A percentile compares a stretch with the other conserved stretches of the same genome.
Evolutionary conservation across 257 asterid genomes (phyloP).

Genomic region (Marsdenia floribunda): DNA sequence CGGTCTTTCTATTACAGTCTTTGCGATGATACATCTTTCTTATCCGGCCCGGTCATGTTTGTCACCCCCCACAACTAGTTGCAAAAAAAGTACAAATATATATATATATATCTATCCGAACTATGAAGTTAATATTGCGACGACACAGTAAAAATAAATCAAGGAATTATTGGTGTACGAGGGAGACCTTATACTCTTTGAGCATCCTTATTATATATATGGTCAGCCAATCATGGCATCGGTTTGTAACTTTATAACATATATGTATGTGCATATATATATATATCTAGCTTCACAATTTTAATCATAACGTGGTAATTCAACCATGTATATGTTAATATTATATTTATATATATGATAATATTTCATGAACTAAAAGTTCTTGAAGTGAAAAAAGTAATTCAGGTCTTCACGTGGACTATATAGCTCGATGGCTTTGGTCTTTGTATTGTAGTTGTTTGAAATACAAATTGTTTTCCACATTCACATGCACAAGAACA

Average conservation of each 20-base stretch:
- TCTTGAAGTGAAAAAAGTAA: neutral
- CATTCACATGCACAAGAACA: slow-evolving; percentile 18
- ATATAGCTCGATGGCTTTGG: slow-evolving; percentile 6
- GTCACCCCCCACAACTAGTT: neutral
- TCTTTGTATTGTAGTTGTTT: neutral
- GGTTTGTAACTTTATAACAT: neutral
- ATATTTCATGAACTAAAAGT: neutral
- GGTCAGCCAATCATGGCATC: neutral
- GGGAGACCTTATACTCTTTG: neutral
- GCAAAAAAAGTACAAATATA: no score
- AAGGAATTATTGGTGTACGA: neutral
- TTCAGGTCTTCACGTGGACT: slow-evolving; percentile 13
- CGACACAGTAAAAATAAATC: neutral
- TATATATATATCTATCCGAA: no score
- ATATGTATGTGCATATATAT: no score
- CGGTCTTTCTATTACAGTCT: slow-evolving; percentile 4
- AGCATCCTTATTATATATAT: neutral
- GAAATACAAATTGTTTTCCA: slow-evolving; percentile 11
- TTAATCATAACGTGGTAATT: neutral
- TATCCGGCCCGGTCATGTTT: neutral
- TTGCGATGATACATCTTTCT: neutral
- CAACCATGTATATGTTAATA: neutral
- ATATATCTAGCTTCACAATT: no score
- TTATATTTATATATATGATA: no score
- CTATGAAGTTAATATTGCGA: no score